These are phyloP conservation scores for Brassica napus DNA, from an alignment of 345 rosid genomes.

Conservation along the genomic window Da-Ae NC_063450.1:42870501-42871000, in stretches of 20 bases:
- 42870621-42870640: not conserved
- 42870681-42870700: not conserved
- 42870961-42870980: not conserved
- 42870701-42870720: not conserved
- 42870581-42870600: not conserved
- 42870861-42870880: not conserved
- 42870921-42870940: not conserved
- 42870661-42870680: not conserved
- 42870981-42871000: not conserved
- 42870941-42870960: not conserved
- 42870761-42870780: not conserved
- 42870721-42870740: not conserved
- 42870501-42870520: not conserved
- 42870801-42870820: conserved; percentile 9
- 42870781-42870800: conserved; percentile 3
- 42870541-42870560: not conserved
- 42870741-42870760: not conserved
- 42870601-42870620: not conserved
- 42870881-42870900: not conserved
- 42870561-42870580: not conserved
- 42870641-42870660: not conserved
- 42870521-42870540: not conserved
- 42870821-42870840: conserved; percentile 4
- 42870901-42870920: not conserved
- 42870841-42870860: not conserved